phyloP scores from a whole-genome alignment of 257 asterid species.

The Asclepias syriaca region DNA sequence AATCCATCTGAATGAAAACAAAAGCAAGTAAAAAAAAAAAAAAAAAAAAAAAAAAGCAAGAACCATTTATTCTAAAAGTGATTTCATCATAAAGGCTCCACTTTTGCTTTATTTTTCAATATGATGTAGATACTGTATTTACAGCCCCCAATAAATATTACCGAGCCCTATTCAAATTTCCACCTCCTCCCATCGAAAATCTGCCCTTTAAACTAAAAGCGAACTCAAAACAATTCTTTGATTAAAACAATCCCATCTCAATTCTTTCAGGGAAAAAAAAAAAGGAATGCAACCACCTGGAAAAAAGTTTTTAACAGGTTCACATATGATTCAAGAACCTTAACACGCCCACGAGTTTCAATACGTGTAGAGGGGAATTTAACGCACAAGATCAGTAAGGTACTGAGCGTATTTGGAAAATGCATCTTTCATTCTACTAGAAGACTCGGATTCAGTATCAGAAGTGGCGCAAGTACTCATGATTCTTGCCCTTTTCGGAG shows the following conservation, averaged over 20 bases:
- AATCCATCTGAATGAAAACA: background rate
- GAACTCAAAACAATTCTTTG: background rate
- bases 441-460: conserved; percentile 24
- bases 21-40: background rate
- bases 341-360: background rate
- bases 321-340: background rate
- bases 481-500: conserved; percentile 49
- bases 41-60: background rate
- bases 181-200: background rate
- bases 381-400: conserved; percentile 60
- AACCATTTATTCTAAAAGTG: background rate
- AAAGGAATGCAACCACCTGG: background rate
- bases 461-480: conserved; percentile 28
- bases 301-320: background rate
- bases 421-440: conserved; percentile 53
- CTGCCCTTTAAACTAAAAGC: background rate
- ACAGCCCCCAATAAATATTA: background rate
- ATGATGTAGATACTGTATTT: background rate
- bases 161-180: background rate
- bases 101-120: background rate
- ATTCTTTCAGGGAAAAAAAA: background rate
- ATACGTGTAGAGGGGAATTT: conserved; percentile 3
- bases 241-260: background rate
- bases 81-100: background rate
- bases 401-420: conserved; percentile 62